A percentile compares a stretch with the other conserved stretches of the same genome.
Conservation (phyloP, 768 basidiomycete species). For the Porphyrellus cyaneotinctus region DNA sequence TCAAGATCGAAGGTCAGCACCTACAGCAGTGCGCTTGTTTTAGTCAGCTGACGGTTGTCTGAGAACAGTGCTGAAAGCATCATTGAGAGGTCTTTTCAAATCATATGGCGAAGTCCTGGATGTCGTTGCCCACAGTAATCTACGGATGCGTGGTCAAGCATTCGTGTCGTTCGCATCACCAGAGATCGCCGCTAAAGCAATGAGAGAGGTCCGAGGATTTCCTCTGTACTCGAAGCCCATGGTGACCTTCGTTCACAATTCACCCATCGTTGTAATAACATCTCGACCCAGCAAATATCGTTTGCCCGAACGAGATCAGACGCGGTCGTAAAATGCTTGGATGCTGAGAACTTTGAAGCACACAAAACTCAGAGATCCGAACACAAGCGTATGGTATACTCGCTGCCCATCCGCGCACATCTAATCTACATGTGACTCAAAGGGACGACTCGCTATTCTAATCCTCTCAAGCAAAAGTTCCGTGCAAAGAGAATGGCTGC, state of each 20-base stretch:
- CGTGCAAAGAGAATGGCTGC: conserved; percentile 76
- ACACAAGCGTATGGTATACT: conserved; percentile 69
- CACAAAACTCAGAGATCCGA: conserved; percentile 74
- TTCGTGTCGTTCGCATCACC: conserved; percentile 88
- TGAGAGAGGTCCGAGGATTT: conserved; percentile 91
- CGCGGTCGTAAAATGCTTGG: conserved; percentile 76
- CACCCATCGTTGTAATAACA: not conserved
- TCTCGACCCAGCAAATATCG: conserved; percentile 77
- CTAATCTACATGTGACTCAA: conserved; percentile 5
- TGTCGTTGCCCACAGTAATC: conserved; percentile 91
- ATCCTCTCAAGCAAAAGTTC: conserved; percentile 86
- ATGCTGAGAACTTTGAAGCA: conserved; percentile 60
- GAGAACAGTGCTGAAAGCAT: conserved; percentile 77
- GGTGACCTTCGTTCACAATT: conserved; percentile 41
- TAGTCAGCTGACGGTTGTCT: conserved; percentile 6
- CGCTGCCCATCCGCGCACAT: not conserved
- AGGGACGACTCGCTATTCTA: conserved; percentile 83
- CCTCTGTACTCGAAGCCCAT: conserved; percentile 96
- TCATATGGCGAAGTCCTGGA: conserved; percentile 90
- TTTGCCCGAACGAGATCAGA: conserved; percentile 90
- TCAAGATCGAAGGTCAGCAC: conserved; percentile 66
- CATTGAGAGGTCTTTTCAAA: conserved; percentile 85
- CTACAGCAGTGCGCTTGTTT: conserved; percentile 1
- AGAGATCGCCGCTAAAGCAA: conserved; percentile 81
- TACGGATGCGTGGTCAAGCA: conserved; percentile 98